Base-by-base conservation (phyloP, 2,329 filamentous ascomycete species). In the Alternaria hordeiaustralica region DNA sequence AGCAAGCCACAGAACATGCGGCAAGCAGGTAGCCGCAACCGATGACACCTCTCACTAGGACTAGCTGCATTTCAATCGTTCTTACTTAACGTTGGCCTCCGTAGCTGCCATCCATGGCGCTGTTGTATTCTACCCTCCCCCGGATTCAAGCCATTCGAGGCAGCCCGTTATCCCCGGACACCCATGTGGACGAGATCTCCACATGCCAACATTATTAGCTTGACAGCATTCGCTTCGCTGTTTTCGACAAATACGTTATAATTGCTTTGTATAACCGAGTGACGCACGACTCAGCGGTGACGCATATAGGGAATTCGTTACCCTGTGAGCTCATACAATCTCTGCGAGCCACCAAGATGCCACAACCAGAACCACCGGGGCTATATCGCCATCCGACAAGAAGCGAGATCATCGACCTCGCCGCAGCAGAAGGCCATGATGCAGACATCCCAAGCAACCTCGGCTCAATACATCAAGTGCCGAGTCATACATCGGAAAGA, bases 391-490 rank as follows among this genome's bases (percentile, higher is more conserved):
- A 72, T 20, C 72, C 75, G 2, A 74, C 74, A 6, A 66, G 71
- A 45, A 75, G 71, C 59, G 78, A 80, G 50, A 75, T 80, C 18
- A 74, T 79, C 45, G 72, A 77, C 9, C 69, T 78, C 13, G 78
- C 80, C 12, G 73, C 64, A 33, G 70, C 75, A 15, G 80, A 81
- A 69, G 76, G 77, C 10, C 79, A 81, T 50, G 79, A 81, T 70
- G 78, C 79, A 53, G 79, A 81, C 58, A 80, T 81, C 28, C 76
- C 77, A 26, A 71, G 70, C 26, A 79, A 78, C 50, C 55, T 71
- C 8, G 77, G 79, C 21, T 74, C 73, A 3, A 70, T 79, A 50
- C 65, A 60, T n/a, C 59, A 66, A 46, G 61, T 67, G 7, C 41
- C 57, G 4, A 68, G 63, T 47, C 60, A 65, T 21, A 57, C 60